phyloP scores from a whole-genome alignment of 1,284 basidiomycete genomes.

The Ceratobasidium sp. region DNA sequence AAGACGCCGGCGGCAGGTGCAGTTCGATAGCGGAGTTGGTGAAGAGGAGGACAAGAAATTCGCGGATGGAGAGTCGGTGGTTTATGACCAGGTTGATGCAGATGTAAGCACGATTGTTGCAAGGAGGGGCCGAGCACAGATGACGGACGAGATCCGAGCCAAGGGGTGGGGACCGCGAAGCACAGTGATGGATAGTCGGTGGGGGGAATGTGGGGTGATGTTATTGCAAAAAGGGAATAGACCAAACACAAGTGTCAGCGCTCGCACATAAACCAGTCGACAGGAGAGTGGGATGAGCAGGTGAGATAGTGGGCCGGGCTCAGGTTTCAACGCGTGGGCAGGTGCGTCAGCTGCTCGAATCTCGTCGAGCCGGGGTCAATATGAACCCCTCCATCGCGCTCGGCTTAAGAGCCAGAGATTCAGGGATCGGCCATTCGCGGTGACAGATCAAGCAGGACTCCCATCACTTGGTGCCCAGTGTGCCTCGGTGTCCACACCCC shows the following conservation, averaged over 20 bases:
- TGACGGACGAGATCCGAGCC: conserved; percentile 21
- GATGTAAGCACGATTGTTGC: conserved; percentile 15
- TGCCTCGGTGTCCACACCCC: conserved; percentile 38
- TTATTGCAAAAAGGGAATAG: conserved; percentile 35
- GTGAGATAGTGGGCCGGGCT: neutral
- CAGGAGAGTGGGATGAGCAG: neutral
- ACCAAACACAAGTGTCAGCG: conserved; percentile 38
- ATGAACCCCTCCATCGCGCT: neutral
- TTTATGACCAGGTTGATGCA: conserved; percentile 40
- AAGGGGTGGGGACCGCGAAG: conserved; percentile 34
- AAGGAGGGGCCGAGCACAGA: neutral
- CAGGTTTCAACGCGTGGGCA: neutral
- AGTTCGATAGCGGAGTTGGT: neutral
- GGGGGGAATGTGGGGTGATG: conserved; percentile 40
- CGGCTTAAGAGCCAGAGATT: conserved; percentile 17
- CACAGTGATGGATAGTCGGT: conserved; percentile 13
- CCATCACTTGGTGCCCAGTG: neutral
- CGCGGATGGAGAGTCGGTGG: conserved; percentile 6
- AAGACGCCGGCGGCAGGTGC: conserved; percentile 34
- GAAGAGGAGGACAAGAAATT: conserved; percentile 17
- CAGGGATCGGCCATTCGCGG: conserved; percentile 38
- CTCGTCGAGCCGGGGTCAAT: neutral
- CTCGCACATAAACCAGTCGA: conserved; percentile 6
- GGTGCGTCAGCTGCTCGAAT: conserved; percentile 1
- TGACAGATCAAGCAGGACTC: conserved; percentile 38